Evolutionary conservation across 768 basidiomycete genomes (phyloP).

Genomic region (Hirschioporus abietinus): DNA sequence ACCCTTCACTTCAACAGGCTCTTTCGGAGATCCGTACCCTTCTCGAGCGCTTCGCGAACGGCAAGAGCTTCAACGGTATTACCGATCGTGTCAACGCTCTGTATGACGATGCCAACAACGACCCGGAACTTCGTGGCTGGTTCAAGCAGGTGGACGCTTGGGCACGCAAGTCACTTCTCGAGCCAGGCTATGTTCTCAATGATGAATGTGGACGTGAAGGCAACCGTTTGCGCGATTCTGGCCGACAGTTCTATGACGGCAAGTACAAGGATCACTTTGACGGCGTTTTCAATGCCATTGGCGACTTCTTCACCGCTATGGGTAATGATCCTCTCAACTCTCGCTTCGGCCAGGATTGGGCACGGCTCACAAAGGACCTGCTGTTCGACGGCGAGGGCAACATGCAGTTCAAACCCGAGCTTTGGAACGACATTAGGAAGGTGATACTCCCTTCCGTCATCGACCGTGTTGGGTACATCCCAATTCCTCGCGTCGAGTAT

Average conservation of each 20-base stretch:
- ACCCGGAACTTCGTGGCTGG: conserved; percentile 73
- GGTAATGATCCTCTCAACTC: conserved; percentile 81
- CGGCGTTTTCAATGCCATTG: conserved; percentile 61
- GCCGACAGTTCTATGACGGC: conserved; percentile 71
- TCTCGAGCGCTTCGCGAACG: conserved; percentile 88
- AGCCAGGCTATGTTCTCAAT: conserved; percentile 83
- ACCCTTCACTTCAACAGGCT: conserved; percentile 52
- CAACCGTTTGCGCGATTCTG: conserved; percentile 56
- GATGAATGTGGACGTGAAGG: conserved; percentile 67
- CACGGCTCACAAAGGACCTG: conserved; percentile 75
- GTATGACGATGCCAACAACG: conserved; percentile 67
- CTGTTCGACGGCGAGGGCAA: conserved; percentile 77
- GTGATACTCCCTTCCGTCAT: conserved; percentile 80
- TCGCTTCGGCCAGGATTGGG: conserved; percentile 80
- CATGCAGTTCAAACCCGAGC: conserved; percentile 79
- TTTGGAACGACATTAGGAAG: conserved; percentile 84
- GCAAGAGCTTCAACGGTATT: conserved; percentile 57
- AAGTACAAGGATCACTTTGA: conserved; percentile 80
- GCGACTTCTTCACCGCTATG: conserved; percentile 80
- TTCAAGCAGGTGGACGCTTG: conserved; percentile 58
- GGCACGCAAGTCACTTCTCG: conserved; percentile 68
- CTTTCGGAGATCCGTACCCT: conserved; percentile 66
- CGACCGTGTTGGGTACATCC: conserved; percentile 74
- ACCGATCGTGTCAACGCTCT: conserved; percentile 67
- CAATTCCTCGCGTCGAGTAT: conserved; percentile 93